Evolutionary conservation across 768 basidiomycete genomes (phyloP), one percentile per base, ranked within the genome.

Genomic region (Boletellus ananiceps): DNA sequence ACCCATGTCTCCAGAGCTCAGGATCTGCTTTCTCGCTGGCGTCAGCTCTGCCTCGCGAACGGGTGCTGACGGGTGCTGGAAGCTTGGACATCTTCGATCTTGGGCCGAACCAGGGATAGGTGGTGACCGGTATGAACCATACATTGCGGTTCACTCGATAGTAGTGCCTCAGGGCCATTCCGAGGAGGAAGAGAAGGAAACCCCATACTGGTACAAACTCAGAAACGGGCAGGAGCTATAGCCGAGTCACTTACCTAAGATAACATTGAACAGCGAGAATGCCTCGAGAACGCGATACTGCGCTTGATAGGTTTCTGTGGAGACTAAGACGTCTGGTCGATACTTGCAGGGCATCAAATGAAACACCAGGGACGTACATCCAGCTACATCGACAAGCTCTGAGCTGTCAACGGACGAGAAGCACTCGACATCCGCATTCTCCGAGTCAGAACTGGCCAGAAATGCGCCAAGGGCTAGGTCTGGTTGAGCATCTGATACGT

Each of bases 291-390:
- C 88, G 25, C 83, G 81, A 64, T 90, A 91, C 73, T 90, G 89
- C n/a, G 88, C 88, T 56, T 89, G 89, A 65, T 85, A 92, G 52
- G 86, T 86, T 58, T 88, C 85, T 19, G 88, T 90, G 48, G 86
- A 82, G 69, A 90, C 89, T 91, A 14, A 58, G 15, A 16, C 2
- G 8, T 27, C 47, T 42, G 19, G 35, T 57, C 38, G 33, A 49
- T 58, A 38, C 41, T 23, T 16, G 3, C 5, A 16, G 5, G 8
- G 23, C 52, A 27, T 57, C 45, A 39, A 37, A 33, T 18, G 34
- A 43, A 46, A 45, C 33, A 19, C 2, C 18, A 39, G 15, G 36
- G 34, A 75, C 86, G 70, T 60, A 89, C 88, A 89, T 55, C 76
- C 80, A 47, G 84, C 79, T 48, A 80, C 67, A 27, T 81, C 76